These are phyloP conservation scores for Exophiala sp. DNA, from an alignment of 2,329 filamentous ascomycete genomes.

Conservation along the genomic window DNA sequence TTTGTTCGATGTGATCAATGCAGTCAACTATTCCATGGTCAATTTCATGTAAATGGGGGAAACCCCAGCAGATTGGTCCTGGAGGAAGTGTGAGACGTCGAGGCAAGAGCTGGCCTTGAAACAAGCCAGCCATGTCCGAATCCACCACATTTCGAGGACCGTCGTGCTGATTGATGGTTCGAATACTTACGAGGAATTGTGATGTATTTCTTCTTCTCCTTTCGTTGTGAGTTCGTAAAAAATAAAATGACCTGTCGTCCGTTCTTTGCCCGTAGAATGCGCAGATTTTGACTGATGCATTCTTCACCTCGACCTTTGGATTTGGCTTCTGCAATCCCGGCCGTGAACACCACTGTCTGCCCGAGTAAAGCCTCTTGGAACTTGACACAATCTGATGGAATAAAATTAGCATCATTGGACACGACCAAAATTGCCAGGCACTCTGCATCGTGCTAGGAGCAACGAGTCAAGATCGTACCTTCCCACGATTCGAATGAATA, in stretches of 20 bases:
- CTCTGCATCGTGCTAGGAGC: background rate
- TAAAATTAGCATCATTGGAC: constrained; percentile 1
- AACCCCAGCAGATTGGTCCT: no score
- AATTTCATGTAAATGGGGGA: constrained; percentile 2
- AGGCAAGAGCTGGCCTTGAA: no score
- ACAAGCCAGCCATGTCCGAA: no score
- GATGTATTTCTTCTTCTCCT: constrained; percentile 40
- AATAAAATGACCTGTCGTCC: constrained; percentile 37
- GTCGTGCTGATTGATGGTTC: background rate
- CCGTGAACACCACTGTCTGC: constrained; percentile 39
- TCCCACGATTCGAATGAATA: constrained; percentile 43
- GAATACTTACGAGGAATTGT: constrained; percentile 37
- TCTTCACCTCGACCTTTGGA: constrained; percentile 45
- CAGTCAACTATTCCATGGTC: constrained; percentile 34
- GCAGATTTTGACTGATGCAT: constrained; percentile 44
- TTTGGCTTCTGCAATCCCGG: constrained; percentile 42
- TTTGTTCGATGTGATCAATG: constrained; percentile 37
- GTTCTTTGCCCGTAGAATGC: constrained; percentile 36
- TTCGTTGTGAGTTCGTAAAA: constrained; percentile 43
- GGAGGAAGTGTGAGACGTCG: no score
- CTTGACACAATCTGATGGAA: constrained; percentile 36
- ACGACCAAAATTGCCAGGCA: background rate
- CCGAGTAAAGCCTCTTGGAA: constrained; percentile 41
- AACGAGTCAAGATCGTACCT: constrained; percentile 29
- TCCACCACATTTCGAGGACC: no score